Evolutionary conservation across 148 eudicot species (phyloP).

Genomic region (Talinum fruticosum): DNA sequence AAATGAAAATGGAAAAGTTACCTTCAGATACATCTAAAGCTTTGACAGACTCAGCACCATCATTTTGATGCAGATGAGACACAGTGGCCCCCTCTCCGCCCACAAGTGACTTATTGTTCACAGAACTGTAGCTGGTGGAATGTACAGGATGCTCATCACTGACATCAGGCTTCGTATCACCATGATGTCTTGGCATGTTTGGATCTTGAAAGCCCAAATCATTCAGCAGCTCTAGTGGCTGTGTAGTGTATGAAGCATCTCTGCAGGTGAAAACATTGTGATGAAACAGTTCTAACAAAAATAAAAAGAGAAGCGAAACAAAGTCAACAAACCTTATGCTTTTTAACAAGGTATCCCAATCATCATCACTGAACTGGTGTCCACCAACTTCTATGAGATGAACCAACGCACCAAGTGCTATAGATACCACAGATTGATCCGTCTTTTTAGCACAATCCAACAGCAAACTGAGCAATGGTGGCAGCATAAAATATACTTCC

Average conservation of each 20-base stretch:
- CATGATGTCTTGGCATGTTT: conserved; percentile 38
- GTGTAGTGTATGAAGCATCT: conserved; percentile 95
- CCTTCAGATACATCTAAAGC: conserved; percentile 66
- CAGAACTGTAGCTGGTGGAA: conserved; percentile 32
- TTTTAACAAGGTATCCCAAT: conserved; percentile 95
- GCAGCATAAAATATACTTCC: conserved; percentile 98
- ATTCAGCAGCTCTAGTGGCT: conserved; percentile 93
- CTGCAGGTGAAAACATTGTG: conserved; percentile 38
- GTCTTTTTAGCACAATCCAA: conserved; percentile 95
- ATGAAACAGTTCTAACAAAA: background rate
- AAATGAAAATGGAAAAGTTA: conserved; percentile 24
- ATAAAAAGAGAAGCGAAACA: conserved; percentile 5
- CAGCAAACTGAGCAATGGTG: conserved; percentile 82
- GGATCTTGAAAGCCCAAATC: conserved; percentile 64
- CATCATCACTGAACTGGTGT: conserved; percentile 88
- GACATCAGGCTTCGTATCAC: conserved; percentile 38
- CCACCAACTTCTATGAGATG: conserved; percentile 99
- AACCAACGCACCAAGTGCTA: conserved; percentile 92
- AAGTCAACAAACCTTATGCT: conserved; percentile 67
- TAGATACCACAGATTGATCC: conserved; percentile 91
- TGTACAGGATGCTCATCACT: conserved; percentile 26
- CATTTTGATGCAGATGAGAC: conserved; percentile 28
- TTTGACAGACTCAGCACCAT: conserved; percentile 26
- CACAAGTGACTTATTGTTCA: conserved; percentile 30
- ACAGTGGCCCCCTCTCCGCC: conserved; percentile 33